Conservation (phyloP, 2,329 filamentous ascomycete genomes). For the Aspergillus fischeri region DNA sequence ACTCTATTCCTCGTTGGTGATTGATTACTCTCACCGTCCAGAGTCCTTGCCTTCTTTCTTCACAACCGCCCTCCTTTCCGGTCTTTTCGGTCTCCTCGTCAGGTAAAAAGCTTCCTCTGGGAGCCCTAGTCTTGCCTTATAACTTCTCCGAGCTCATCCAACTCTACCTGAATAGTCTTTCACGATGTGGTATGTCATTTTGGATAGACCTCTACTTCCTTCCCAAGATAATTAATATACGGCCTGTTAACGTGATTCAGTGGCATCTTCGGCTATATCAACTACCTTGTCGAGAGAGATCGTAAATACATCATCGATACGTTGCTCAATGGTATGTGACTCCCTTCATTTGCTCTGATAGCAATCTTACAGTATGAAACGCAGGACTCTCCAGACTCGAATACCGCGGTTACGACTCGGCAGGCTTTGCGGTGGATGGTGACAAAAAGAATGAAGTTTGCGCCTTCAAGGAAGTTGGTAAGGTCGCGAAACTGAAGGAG, state of each 20-base stretch:
- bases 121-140: neutral
- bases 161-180: neutral
- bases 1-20: neutral
- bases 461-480: slow-evolving; percentile 98
- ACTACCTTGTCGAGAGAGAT: slow-evolving; percentile 99
- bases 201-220: neutral
- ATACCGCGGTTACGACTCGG: slow-evolving; percentile 98
- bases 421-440: slow-evolving; percentile 90
- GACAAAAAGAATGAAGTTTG: slow-evolving; percentile 98
- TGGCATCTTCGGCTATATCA: slow-evolving; percentile 81
- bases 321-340: slow-evolving; percentile 79
- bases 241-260: slow-evolving; percentile 19
- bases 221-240: neutral
- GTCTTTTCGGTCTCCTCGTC: neutral
- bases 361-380: slow-evolving; percentile 5
- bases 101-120: neutral
- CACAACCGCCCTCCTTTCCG: slow-evolving; percentile 10
- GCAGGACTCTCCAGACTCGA: slow-evolving; percentile 89
- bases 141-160: neutral
- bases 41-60: slow-evolving; percentile 4
- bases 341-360: neutral
- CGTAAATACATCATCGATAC: slow-evolving; percentile 94
- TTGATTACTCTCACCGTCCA: neutral
- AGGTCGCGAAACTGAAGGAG: slow-evolving; percentile 93
- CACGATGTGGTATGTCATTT: slow-evolving; percentile 34